Evolutionary conservation across 768 basidiomycete genomes (phyloP), one percentile per base, ranked within the genome.

Genomic region (Russula abietina): DNA sequence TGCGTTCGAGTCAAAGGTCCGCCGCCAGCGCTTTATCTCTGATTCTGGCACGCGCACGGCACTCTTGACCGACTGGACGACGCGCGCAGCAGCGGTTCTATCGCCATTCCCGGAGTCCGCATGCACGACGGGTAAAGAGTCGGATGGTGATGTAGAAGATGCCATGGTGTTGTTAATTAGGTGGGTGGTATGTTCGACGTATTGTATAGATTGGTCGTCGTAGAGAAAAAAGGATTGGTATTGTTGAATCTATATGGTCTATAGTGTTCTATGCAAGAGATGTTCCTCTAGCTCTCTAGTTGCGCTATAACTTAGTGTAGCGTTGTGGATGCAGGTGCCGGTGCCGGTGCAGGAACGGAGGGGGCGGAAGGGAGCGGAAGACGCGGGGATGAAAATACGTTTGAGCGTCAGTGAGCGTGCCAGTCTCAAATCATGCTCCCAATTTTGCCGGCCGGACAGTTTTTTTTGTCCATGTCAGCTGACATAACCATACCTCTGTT

Each of bases 11-110:
- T 97, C 94, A 74, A 97, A 98, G 2, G 84, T 85, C 69, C 92
- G 81, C 72, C 83, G 84, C 95, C 95, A 98, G 66, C 91, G 84
- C 73, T 83, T 89, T 55, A 94, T 76, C 75, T 98, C 94, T 69
- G 74, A 86, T 73, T 96, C 93, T 39, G 87, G 89, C 33, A 85
- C 78, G 33, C 85, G 75, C 48, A 93, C 81, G 22, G 80, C 88
- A 61, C 79, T 83, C 68, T 87, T 85, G 62, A 91, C 85, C 50
- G 78, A 80, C 67, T 82, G 80, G 61, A 93, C 68, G 38, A 87
- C 73, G n/a, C 70, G 67, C 9, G 67, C 12, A 5, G 67, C 51
- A 4, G 81, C 74, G 45, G 81, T 69, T 22, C 83, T 43, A 17
- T 66, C 68, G 48, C 83, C 72, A 70, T 88, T 87, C 64, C 59